Evolutionary conservation across 768 basidiomycete genomes (phyloP).

Genomic region (Podaxis rugospora): DNA sequence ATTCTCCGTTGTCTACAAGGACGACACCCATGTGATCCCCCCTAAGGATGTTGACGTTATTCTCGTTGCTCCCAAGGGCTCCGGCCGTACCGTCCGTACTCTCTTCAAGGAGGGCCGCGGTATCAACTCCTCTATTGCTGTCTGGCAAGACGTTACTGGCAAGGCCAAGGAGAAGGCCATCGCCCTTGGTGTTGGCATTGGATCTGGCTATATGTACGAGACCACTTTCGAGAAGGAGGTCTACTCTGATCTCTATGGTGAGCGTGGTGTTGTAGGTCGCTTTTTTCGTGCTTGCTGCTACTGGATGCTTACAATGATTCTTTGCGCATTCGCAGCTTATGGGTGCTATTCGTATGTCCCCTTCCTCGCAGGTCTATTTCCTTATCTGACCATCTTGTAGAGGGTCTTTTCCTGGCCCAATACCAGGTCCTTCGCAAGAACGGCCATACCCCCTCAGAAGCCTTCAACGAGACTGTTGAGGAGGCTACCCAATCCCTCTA

Average conservation of each 20-base stretch:
- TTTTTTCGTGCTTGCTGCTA: not conserved
- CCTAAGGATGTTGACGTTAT: conserved; percentile 97
- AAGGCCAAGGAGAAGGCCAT: conserved; percentile 97
- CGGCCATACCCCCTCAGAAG: conserved; percentile 95
- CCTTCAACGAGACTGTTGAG: conserved; percentile 99
- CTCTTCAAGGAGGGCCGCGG: conserved; percentile 99
- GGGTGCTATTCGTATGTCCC: conserved; percentile 85
- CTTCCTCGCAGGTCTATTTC: not conserved
- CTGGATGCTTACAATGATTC: conserved; percentile 9
- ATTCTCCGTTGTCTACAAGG: conserved; percentile 98
- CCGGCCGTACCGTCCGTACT: conserved; percentile 97
- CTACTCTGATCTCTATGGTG: conserved; percentile 98
- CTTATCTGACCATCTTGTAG: conserved; percentile 28
- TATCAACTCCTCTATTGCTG: conserved; percentile 92
- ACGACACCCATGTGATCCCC: conserved; percentile 91
- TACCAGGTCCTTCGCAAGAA: conserved; percentile 97
- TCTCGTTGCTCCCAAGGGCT: conserved; percentile 98
- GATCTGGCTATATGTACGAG: conserved; percentile 98
- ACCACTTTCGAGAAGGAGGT: conserved; percentile 99
- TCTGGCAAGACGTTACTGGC: conserved; percentile 97
- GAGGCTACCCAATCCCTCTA: conserved; percentile 99
- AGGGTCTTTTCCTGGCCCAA: conserved; percentile 99
- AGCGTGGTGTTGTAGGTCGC: conserved; percentile 92
- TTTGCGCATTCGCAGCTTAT: conserved; percentile 58
- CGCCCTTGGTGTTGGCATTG: conserved; percentile 90